Evolutionary conservation across 495 filamentous ascomycete genomes (phyloP).

Genomic region (Annulohypoxylon stygium): DNA sequence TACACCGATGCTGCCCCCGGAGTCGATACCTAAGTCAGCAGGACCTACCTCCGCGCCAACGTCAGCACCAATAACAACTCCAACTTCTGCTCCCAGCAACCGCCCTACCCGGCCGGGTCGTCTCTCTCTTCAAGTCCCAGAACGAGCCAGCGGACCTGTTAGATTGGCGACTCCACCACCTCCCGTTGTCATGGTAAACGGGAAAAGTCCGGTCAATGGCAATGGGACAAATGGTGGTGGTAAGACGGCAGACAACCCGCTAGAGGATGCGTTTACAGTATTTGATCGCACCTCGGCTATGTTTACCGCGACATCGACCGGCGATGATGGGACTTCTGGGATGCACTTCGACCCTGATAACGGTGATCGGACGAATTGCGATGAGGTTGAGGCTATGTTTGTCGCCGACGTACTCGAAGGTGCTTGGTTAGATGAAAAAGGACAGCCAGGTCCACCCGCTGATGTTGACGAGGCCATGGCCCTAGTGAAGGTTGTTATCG

Average conservation of each 20-base stretch:
- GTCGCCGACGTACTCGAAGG: constrained; percentile 57
- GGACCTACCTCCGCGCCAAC: constrained; percentile 44
- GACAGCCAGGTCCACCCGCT: constrained; percentile 52
- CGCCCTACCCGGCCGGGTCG: constrained; percentile 61
- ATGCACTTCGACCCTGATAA: constrained; percentile 47
- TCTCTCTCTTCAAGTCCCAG: constrained; percentile 85
- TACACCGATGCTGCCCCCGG: constrained; percentile 42
- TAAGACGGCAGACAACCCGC: constrained; percentile 31
- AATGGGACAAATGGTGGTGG: constrained; percentile 22
- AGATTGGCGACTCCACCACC: constrained; percentile 81
- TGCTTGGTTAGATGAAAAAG: constrained; percentile 59
- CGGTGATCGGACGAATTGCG: constrained; percentile 61
- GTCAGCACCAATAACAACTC: constrained; percentile 29
- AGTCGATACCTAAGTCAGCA: constrained; percentile 48
- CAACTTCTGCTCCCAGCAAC: constrained; percentile 43
- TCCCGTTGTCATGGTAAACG: constrained; percentile 74
- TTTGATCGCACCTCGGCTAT: constrained; percentile 46
- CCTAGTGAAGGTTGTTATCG: constrained; percentile 59
- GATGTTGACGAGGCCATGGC: constrained; percentile 63
- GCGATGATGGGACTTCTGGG: constrained; percentile 24
- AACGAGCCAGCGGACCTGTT: constrained; percentile 78
- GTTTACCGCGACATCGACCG: constrained; percentile 33
- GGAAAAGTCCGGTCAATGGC: constrained; percentile 55
- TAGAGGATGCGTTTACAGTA: constrained; percentile 40
- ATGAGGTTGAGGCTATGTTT: constrained; percentile 62